phyloP scores from a whole-genome alignment of 129 eudicot species.

The Ambrosia trifida region DNA sequence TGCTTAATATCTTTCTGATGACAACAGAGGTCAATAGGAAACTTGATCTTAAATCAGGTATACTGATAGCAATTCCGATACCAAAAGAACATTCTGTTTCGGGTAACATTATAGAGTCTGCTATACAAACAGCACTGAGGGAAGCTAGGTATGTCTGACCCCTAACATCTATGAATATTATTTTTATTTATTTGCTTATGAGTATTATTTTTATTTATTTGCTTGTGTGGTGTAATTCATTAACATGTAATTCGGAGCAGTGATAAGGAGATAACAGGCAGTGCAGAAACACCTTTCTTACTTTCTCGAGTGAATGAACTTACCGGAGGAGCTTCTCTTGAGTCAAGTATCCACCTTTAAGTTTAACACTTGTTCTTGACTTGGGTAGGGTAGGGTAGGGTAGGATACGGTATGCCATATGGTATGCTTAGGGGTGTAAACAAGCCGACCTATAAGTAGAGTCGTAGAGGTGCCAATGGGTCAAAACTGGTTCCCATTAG shows the following conservation, averaged over 20 bases:
- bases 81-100: slow-evolving; percentile 90
- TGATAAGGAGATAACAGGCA: slow-evolving; percentile 83
- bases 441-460: too few relatives aligned
- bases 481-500: background rate
- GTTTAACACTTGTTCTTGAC: background rate
- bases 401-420: background rate
- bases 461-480: background rate
- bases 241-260: slow-evolving; percentile 34
- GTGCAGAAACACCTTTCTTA: slow-evolving; percentile 89
- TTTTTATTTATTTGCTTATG: background rate
- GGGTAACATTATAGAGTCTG: slow-evolving; percentile 79
- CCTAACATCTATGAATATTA: background rate
- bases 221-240: background rate
- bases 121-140: slow-evolving; percentile 83
- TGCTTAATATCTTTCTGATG: slow-evolving; percentile 13
- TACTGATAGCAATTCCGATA: slow-evolving; percentile 82
- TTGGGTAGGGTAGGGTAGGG: background rate
- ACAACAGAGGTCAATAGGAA: slow-evolving; percentile 66
- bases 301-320: slow-evolving; percentile 87
- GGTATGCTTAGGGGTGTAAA: too few relatives aligned
- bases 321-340: slow-evolving; percentile 94
- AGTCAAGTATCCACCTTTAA: slow-evolving; percentile 82
- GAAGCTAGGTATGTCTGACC: slow-evolving; percentile 82
- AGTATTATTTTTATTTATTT: too few relatives aligned
- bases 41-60: slow-evolving; percentile 68